Percentiles rank a stretch among this genome's conserved stretches.
Evolutionary conservation across 768 basidiomycete species (phyloP).

Genomic region (Termitomyces sp.): DNA sequence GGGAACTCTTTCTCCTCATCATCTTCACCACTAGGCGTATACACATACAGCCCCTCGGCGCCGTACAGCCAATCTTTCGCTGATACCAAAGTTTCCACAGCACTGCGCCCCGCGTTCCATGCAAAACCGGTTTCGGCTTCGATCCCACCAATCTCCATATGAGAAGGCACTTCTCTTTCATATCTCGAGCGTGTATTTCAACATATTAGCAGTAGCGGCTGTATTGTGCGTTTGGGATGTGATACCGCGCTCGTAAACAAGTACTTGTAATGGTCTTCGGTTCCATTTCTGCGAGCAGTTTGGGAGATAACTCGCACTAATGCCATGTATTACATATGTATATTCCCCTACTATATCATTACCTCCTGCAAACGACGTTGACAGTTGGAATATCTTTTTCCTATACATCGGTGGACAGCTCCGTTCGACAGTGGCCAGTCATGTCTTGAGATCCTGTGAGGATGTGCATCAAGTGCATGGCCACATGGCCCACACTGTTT

Average conservation of each 20-base stretch:
- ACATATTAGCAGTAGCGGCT: neutral
- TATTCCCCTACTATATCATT: neutral
- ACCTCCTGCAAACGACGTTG: neutral
- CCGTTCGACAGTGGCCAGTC: neutral
- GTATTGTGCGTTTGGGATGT: neutral
- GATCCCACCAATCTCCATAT: neutral
- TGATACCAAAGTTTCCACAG: constrained; percentile 29
- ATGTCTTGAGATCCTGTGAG: neutral
- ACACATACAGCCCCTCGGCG: constrained; percentile 24
- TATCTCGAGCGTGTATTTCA: too few relatives aligned
- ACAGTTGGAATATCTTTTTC: neutral
- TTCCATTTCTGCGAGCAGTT: neutral
- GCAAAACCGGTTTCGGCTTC: neutral
- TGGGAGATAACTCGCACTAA: neutral
- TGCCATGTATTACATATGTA: neutral
- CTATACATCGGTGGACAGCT: neutral
- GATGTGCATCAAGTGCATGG: neutral
- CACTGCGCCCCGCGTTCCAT: constrained; percentile 28
- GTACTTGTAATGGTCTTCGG: neutral
- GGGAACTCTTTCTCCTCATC: constrained; percentile 14
- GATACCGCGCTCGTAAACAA: neutral
- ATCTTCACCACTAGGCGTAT: constrained; percentile 11
- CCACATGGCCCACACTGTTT: too few relatives aligned
- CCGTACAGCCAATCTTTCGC: constrained; percentile 25
- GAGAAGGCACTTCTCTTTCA: neutral